Evolutionary conservation across 345 rosid genomes (phyloP).

Genomic region (Cardamine occulta): DNA sequence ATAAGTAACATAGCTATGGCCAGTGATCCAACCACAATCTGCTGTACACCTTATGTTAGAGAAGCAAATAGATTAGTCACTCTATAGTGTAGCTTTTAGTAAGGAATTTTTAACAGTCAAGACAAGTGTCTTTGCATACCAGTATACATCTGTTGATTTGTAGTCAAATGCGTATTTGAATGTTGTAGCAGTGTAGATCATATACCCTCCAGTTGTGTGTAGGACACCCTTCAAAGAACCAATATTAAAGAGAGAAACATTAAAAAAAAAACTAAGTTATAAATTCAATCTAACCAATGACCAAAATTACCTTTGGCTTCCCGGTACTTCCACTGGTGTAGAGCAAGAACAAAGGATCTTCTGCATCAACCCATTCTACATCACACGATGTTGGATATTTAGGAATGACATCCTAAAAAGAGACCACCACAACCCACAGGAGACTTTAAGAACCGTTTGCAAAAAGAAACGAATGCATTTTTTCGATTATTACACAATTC

Average conservation of each 20-base stretch:
- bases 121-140: conserved; percentile 52
- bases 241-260: conserved; percentile 35
- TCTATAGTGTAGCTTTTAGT: conserved; percentile 12
- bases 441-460: background rate
- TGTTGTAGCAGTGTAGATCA: conserved; percentile 94
- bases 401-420: conserved; percentile 76
- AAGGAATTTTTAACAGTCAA: conserved; percentile 3
- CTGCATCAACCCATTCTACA: conserved; percentile 99
- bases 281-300: conserved; percentile 8
- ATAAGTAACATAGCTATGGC: conserved; percentile 97
- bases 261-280: background rate
- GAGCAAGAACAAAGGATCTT: conserved; percentile 92
- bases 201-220: conserved; percentile 98
- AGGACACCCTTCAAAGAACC: conserved; percentile 75
- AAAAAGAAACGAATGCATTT: background rate
- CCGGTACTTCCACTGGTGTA: conserved; percentile 99
- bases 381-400: conserved; percentile 80
- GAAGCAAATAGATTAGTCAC: conserved; percentile 29
- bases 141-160: conserved; percentile 85
- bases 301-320: conserved; percentile 80
- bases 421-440: conserved; percentile 28
- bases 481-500: background rate
- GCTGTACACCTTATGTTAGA: conserved; percentile 87
- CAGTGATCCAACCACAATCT: conserved; percentile 99
- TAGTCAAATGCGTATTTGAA: conserved; percentile 98